phyloP scores from a whole-genome alignment of 305 asterid species.

The Fraxinus floribunda region DNA sequence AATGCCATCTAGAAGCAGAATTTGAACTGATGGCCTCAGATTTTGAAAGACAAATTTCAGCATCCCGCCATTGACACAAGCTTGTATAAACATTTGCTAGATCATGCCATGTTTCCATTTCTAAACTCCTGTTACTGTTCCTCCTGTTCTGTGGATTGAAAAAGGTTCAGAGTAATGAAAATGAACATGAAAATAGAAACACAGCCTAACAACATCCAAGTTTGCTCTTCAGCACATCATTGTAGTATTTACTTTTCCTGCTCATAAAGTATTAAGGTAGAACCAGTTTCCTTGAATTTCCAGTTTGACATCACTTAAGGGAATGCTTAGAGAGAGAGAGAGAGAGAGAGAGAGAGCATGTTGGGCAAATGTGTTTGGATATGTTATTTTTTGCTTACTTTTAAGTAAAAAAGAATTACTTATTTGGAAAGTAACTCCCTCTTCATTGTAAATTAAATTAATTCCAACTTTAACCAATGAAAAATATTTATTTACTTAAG shows the following conservation, averaged over 20 bases:
- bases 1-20: constrained; percentile 85
- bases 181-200: neutral
- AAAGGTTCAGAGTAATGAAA: neutral
- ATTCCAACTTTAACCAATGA: neutral
- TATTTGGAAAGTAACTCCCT: neutral
- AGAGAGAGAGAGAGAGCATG: no score
- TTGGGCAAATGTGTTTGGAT: neutral
- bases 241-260: neutral
- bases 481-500: neutral
- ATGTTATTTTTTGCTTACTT: neutral
- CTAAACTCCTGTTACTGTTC: constrained; percentile 41
- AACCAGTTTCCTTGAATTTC: neutral
- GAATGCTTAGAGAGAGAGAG: neutral
- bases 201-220: neutral
- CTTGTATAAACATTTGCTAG: constrained; percentile 65
- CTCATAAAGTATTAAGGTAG: neutral
- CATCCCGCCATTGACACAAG: constrained; percentile 90
- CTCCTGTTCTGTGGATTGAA: constrained; percentile 47
- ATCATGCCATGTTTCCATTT: constrained; percentile 95
- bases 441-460: neutral
- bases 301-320: neutral
- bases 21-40: constrained; percentile 80
- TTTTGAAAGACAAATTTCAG: constrained; percentile 81
- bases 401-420: neutral
- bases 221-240: neutral